Base-by-base conservation (phyloP, 2,329 filamentous ascomycete species). In the Fusarium siculi region DNA sequence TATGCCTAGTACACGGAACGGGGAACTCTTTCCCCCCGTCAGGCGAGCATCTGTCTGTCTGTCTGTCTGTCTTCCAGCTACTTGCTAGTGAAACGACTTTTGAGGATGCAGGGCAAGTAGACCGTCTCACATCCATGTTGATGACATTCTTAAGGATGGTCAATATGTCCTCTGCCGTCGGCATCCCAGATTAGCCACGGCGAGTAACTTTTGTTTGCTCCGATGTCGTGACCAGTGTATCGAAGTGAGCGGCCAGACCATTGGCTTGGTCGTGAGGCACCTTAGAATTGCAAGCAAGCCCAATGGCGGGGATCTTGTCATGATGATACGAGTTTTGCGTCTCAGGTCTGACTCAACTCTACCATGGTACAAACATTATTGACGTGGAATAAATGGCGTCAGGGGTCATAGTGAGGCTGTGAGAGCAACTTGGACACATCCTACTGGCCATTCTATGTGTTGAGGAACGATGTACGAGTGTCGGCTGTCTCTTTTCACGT, bases 1-100 rank as follows among this genome's bases (percentile, higher is more conserved):
- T 57, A 69, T 74, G 42, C 56, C 63, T 52, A 71, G 66, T 57
- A 60, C 66, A 63, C 50, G 43, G 52, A 40, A 56, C 58, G 55
- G 53, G 70, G 54, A 62, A 47, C 42, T 63, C 32, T 61, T 39
- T 52, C 42, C 54, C 59, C 50, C 46, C 59, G 46, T 64, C 44
- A 43, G 36, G 30, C 36, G 34, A 64, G 66, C 25, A 63, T 64
- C 63, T 66, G 36, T 69, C 63, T 63, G 36, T 37, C 30, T 30
- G 30, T 11, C 30, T 57, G 59, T 60, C 55, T 30, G 30, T n/a
- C 39, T 44, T 70, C 44, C 37, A 47, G 55, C 49, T 28, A 25
- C 52, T 44, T 50, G 44, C 52, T 50, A 42, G 50, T 39, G 46
- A 46, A 53, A 43, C 46, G 28, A 54, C 21, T 14, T 37, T 55